Conservation (phyloP, 768 basidiomycete genomes). For the Suillus luteus region DNA sequence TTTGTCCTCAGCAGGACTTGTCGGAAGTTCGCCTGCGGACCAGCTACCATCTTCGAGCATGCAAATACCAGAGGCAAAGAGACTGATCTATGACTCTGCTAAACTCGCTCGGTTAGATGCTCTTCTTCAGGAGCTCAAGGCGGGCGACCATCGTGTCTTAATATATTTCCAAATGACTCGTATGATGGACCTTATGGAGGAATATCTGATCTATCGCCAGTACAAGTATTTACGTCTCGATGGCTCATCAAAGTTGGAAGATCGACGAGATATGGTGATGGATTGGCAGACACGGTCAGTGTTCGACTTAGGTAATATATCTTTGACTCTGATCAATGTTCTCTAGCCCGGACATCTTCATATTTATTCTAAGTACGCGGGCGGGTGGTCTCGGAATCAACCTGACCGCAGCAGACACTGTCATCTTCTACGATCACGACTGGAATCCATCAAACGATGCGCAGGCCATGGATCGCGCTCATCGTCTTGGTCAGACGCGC, state of each 20-base stretch:
- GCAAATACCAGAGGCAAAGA: conserved; percentile 93
- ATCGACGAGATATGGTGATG: conserved; percentile 98
- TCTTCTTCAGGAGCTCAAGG: conserved; percentile 90
- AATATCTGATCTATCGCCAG: conserved; percentile 95
- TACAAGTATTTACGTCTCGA: conserved; percentile 94
- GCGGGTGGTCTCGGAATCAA: conserved; percentile 98
- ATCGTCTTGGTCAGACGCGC: conserved; percentile 93
- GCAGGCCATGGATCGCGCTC: conserved; percentile 98
- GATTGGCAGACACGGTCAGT: conserved; percentile 96
- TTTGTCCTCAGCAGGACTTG: conserved; percentile 65
- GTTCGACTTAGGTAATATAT: neutral
- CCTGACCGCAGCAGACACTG: conserved; percentile 65
- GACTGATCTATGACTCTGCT: conserved; percentile 94
- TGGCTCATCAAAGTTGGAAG: conserved; percentile 92
- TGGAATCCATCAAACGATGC: conserved; percentile 94
- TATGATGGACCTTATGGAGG: conserved; percentile 99
- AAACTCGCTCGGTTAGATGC: conserved; percentile 90
- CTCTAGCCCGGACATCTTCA: conserved; percentile 78
- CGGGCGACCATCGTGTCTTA: conserved; percentile 89
- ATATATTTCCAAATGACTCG: conserved; percentile 99
- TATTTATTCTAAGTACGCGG: conserved; percentile 91
- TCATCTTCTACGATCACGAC: conserved; percentile 28
- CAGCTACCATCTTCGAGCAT: conserved; percentile 83
- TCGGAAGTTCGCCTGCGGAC: conserved; percentile 62
- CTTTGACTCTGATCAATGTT: neutral